Conservation (phyloP, 371 early-diverging fungal species). For the Haplosporangium sp. region DNA sequence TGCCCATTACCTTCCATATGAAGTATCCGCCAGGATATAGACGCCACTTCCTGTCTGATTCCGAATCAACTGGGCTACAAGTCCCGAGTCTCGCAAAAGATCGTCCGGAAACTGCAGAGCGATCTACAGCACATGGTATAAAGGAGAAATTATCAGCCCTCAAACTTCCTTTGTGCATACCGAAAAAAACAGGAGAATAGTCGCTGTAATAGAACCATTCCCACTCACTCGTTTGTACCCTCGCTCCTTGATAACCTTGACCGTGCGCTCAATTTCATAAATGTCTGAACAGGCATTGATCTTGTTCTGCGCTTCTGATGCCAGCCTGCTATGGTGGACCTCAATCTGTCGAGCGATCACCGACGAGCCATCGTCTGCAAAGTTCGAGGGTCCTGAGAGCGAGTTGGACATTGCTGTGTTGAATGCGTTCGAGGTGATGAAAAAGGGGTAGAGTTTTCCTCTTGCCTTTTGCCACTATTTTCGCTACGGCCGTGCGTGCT, state of each 20-base stretch:
- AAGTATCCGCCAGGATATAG: conserved; percentile 92
- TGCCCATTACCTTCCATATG: conserved; percentile 79
- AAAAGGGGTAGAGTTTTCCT: background rate
- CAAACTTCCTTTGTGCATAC: background rate
- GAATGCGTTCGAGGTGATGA: background rate
- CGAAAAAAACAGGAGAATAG: background rate
- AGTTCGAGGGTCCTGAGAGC: conserved; percentile 67
- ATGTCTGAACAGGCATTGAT: conserved; percentile 52
- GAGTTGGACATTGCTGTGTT: conserved; percentile 25
- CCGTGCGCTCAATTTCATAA: conserved; percentile 80
- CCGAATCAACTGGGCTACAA: conserved; percentile 66
- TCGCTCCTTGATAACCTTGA: conserved; percentile 59
- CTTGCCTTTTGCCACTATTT: conserved; percentile 8
- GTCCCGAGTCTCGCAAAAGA: conserved; percentile 76
- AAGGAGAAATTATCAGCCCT: background rate
- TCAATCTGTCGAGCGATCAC: conserved; percentile 71
- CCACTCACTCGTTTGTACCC: conserved; percentile 60
- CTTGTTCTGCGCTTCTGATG: conserved; percentile 49
- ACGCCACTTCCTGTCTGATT: conserved; percentile 61
- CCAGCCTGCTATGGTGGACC: conserved; percentile 55
- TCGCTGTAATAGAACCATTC: background rate
- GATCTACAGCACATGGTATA: conserved; percentile 51
- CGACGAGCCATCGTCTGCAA: conserved; percentile 73
- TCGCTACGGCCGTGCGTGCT: background rate
- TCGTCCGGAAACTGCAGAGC: conserved; percentile 96